Base-by-base conservation (phyloP, 2,329 filamentous ascomycete species). In the Apiospora rasikravindrae region DNA sequence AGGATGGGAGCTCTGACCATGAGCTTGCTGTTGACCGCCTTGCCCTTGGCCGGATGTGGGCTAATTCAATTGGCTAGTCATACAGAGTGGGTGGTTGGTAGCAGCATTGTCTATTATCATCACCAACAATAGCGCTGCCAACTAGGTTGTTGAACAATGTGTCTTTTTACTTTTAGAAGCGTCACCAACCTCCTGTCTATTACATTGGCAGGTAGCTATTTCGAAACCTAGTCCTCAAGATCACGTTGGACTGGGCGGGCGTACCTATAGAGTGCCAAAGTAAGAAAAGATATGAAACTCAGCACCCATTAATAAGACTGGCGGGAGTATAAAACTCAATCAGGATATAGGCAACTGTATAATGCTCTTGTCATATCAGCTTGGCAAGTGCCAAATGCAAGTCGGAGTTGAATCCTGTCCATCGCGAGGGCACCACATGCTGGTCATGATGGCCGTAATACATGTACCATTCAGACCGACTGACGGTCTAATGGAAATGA, bases 1-100 rank as follows among this genome's bases (percentile, higher is more conserved):
- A 64, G 57, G 24, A 64, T n/a, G 57, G 57, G 22, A 64, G 57
- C 57, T 64, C 57, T 64, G 57, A 64, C 57, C 57, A 64, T 40
- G 29, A 40, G 33, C 29, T 61, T 26, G 19, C 45, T 49, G 4
- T 64, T 64, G 57, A 64, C 57, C 57, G 57, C 57, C 57, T 64
- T 37, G 33, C 57, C 57, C 57, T 64, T 40, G 57, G 13, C 57
- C 57, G 57, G 33, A 64, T 64, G 29, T 33, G 53, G 53, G 53
- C 53, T 64, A 64, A 37, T 29, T 64, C 53, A 16, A 64, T 64
- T 64, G 53, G 53, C 53, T 29, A 64, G 53, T 22, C 22, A 64
- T 13, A n/a, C 29, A 51, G 47, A 24, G n/a, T 26, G 47, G 49
- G 49, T 14, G 10, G 49, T 22, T 61, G 8, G 53, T n/a, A 33